A percentile compares a stretch with the other conserved stretches of the same genome.
phyloP scores from a whole-genome alignment of 2,329 filamentous ascomycete species.

The Pyricularia pennisetigena region DNA sequence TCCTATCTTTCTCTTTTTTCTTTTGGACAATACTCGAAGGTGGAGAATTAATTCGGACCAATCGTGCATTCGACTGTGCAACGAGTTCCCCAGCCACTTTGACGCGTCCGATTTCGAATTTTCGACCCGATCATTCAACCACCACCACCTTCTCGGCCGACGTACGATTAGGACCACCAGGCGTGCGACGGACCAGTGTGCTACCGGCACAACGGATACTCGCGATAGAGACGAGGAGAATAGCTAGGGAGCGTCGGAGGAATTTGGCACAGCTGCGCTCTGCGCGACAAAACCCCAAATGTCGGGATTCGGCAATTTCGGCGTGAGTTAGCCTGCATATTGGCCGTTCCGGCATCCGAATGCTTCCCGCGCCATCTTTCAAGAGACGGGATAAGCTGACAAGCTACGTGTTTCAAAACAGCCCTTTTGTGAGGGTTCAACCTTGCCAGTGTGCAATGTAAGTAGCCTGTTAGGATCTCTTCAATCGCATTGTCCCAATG shows the following conservation, averaged over 20 bases:
- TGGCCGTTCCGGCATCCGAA: background rate
- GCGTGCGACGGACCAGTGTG: background rate
- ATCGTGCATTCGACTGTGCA: background rate
- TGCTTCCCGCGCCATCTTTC: background rate
- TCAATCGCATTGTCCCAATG: background rate
- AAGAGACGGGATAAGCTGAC: slow-evolving; percentile 11
- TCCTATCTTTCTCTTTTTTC: background rate
- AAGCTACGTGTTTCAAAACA: slow-evolving; percentile 24
- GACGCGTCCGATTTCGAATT: background rate
- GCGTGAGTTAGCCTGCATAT: slow-evolving; percentile 28
- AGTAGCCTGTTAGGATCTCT: slow-evolving; percentile 22
- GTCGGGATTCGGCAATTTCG: slow-evolving; percentile 46
- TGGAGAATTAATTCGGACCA: background rate
- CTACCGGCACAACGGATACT: background rate
- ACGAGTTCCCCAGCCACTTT: background rate
- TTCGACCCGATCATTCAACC: background rate
- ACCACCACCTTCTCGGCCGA: background rate
- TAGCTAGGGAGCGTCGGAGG: background rate
- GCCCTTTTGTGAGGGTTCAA: slow-evolving; percentile 78
- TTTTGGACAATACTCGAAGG: background rate
- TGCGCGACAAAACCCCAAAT: background rate
- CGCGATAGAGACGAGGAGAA: background rate
- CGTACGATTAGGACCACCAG: background rate
- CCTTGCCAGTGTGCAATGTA: slow-evolving; percentile 78
- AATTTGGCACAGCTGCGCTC: background rate